phyloP scores from a whole-genome alignment of 2,329 filamentous ascomycete species.

The Aureobasidium sp. region DNA sequence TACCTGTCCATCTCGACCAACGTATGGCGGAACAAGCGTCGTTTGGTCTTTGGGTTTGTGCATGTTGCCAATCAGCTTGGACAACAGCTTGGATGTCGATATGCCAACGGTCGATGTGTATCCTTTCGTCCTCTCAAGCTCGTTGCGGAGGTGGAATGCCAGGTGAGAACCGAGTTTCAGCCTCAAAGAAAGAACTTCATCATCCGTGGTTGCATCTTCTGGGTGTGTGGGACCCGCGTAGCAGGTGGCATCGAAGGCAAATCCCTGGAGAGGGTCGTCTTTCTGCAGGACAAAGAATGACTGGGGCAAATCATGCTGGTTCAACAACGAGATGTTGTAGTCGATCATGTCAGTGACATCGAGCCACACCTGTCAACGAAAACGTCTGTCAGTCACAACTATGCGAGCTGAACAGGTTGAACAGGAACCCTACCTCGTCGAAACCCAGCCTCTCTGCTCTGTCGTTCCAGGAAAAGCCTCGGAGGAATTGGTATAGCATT shows the following conservation, averaged over 20 bases:
- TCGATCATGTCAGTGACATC: conserved; percentile 82
- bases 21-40: conserved; percentile 63
- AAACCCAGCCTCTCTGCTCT: conserved; percentile 79
- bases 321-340: conserved; percentile 70
- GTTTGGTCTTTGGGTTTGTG: conserved; percentile 89
- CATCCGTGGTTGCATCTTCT: background rate
- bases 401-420: too few relatives aligned
- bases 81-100: conserved; percentile 76
- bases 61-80: conserved; percentile 74
- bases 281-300: conserved; percentile 76
- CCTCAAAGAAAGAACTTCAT: conserved; percentile 38
- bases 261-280: conserved; percentile 70
- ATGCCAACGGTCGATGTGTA: conserved; percentile 86
- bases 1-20: conserved; percentile 21
- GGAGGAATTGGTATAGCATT: conserved; percentile 65
- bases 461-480: conserved; percentile 66
- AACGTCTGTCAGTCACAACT: background rate
- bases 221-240: conserved; percentile 60
- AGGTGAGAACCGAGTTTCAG: conserved; percentile 75
- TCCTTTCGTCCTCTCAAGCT: conserved; percentile 67
- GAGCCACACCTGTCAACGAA: conserved; percentile 49
- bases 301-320: conserved; percentile 52
- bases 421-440: conserved; percentile 60
- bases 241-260: conserved; percentile 64
- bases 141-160: conserved; percentile 63